Base-by-base conservation (phyloP, 2,329 filamentous ascomycete species). In the Raffaelea albimanens region DNA sequence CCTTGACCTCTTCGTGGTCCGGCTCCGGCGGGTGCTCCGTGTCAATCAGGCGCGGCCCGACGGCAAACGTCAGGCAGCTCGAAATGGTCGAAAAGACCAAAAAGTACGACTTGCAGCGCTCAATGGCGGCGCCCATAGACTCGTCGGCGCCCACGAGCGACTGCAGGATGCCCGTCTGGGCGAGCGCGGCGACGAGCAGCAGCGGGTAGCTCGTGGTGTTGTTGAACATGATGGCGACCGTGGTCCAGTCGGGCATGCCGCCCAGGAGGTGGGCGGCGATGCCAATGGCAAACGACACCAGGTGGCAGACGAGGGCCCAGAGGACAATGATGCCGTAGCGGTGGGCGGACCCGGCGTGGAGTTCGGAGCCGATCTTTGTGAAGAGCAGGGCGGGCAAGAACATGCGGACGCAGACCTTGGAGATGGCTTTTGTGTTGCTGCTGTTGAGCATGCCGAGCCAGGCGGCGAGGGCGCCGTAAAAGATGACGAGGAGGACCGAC, bases 61-160 rank as follows among this genome's bases (percentile, higher is more conserved):
- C 63, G 0, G 76, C 76, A 58, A 84, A 85, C 0, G 80, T 83
- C 50, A 84, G 61, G 45, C 73, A 77, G 56, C 80, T 82, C 39
- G 71, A 73, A 10, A 84, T 67, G 47, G 82, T 82, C 3, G 80
- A 73, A 53, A 80, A 83, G 50, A 85, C 73, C 3, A 85, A 63
- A 56, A 85, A 83, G 59, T 82, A 85, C 14, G 75, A 76, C 57
- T 82, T 78, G 7, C 79, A 79, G 10, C 80, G 67, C 46, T 75
- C 70, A 13, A 83, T 65, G 0, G 76, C 76, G 3, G 65, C 64
- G 2, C 61, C 55, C 2, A 64, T 66, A 59, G 53, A 73, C 66
- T 59, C 69, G n/a, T 54, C 70, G 53, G 50, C 62, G 52, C 50
- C 51, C 2, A 70, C 59, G 18, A 83, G 65, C 2, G 67, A 59